Conservation (phyloP, 768 basidiomycete species). For the Suillus weaverae region DNA sequence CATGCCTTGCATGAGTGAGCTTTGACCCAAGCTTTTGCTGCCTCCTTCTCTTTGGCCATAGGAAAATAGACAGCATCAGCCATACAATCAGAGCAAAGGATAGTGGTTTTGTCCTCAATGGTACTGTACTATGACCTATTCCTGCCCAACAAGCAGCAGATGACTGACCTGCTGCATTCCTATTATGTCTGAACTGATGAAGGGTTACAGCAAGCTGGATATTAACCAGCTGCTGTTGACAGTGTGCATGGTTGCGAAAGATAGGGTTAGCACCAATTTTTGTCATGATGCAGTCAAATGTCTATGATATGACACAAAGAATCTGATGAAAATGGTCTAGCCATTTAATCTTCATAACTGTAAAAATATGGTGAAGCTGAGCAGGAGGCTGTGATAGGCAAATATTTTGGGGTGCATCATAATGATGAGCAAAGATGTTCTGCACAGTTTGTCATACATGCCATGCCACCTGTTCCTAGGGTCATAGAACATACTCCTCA, state of each 20-base stretch:
- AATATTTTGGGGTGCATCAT: slow-evolving; percentile 15
- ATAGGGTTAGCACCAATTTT: slow-evolving; percentile 17
- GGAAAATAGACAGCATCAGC: slow-evolving; percentile 28
- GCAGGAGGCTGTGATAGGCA: slow-evolving; percentile 22
- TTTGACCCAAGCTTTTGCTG: slow-evolving; percentile 41
- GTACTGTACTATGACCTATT: slow-evolving; percentile 32
- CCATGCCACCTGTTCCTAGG: neutral
- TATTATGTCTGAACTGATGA: slow-evolving; percentile 41
- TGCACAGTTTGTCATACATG: neutral
- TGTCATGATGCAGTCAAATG: neutral
- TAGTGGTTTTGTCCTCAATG: slow-evolving; percentile 26
- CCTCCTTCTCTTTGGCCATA: slow-evolving; percentile 35
- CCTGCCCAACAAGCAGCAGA: slow-evolving; percentile 42
- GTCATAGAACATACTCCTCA: too few species aligned
- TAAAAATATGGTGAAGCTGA: neutral
- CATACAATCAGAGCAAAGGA: slow-evolving; percentile 29
- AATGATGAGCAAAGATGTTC: neutral
- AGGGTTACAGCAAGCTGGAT: slow-evolving; percentile 39
- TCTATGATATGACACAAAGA: neutral
- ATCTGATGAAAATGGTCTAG: slow-evolving; percentile 1
- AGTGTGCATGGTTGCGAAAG: slow-evolving; percentile 29
- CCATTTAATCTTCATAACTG: neutral
- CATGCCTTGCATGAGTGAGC: slow-evolving; percentile 35
- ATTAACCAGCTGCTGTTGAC: slow-evolving; percentile 26
- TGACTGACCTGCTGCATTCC: slow-evolving; percentile 37